Evolutionary conservation across 768 basidiomycete genomes (phyloP).

Genomic region (Serendipita sp.): DNA sequence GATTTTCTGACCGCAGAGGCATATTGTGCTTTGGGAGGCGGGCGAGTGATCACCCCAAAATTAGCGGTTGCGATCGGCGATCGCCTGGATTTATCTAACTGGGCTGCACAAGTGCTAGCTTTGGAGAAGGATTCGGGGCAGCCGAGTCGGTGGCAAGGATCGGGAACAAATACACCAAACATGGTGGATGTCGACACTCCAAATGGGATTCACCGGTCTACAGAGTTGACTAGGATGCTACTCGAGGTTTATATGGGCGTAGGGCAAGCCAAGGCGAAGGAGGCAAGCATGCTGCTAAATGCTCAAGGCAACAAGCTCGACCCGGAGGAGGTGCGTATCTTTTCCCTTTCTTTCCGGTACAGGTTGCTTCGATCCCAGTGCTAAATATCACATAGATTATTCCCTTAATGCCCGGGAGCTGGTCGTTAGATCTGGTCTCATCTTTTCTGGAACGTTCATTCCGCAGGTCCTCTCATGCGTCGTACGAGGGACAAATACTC

Average conservation of each 20-base stretch:
- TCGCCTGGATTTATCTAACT: constrained; percentile 34
- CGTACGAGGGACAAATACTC: constrained; percentile 57
- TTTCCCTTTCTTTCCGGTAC: constrained; percentile 4
- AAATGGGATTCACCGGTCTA: constrained; percentile 30
- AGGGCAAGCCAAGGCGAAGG: constrained; percentile 37
- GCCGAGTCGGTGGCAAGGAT: constrained; percentile 14
- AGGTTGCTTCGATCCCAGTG: too few species aligned
- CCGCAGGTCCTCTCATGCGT: constrained; percentile 53
- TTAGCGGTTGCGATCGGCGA: constrained; percentile 37
- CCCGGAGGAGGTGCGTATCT: constrained; percentile 49
- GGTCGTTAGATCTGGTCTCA: constrained; percentile 58
- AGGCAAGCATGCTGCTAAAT: constrained; percentile 55
- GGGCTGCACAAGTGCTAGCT: constrained; percentile 33
- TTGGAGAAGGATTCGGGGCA: not conserved
- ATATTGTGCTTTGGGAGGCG: constrained; percentile 74
- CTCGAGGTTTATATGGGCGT: constrained; percentile 72
- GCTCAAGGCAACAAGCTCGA: constrained; percentile 71
- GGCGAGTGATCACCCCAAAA: constrained; percentile 52
- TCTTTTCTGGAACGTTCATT: constrained; percentile 70
- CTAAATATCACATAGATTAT: constrained; percentile 34
- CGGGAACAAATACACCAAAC: constrained; percentile 16
- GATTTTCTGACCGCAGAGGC: constrained; percentile 70
- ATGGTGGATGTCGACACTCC: constrained; percentile 25
- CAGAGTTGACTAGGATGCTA: constrained; percentile 47
- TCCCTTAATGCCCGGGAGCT: constrained; percentile 49